A percentile compares a stretch with the other conserved stretches of the same genome.
Conservation (phyloP, 257 asterid species). For the Nicotiana sylvestris region DNA sequence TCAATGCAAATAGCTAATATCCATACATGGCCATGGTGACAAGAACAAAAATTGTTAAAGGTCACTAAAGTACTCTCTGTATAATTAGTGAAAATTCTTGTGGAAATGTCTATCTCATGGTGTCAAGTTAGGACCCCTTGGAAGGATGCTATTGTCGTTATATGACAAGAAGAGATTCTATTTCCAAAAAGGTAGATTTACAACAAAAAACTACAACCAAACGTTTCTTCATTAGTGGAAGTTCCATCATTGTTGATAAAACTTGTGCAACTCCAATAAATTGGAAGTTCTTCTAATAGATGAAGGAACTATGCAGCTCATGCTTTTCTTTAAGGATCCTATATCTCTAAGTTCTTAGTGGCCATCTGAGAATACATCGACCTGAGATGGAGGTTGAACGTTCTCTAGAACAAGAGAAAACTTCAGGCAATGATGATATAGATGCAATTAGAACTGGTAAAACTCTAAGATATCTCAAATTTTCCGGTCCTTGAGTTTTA, state of each 20-base stretch:
- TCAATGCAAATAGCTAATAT: not conserved
- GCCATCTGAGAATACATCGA: not conserved
- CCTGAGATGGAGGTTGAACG: not conserved
- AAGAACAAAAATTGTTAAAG: not conserved
- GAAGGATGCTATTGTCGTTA: not conserved
- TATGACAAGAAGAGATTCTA: not conserved
- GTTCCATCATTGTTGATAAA: not conserved
- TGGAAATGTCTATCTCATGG: not conserved
- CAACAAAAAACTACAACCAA: not conserved
- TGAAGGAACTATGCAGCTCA: not conserved
- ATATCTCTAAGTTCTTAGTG: not conserved
- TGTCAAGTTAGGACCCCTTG: not conserved
- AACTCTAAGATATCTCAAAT: not conserved
- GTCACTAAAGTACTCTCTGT: not conserved
- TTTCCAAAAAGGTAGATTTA: not conserved
- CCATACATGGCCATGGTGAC: not conserved
- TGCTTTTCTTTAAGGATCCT: not conserved
- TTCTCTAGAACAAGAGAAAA: slow-evolving; percentile 2
- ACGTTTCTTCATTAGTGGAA: not conserved
- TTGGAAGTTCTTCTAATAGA: not conserved
- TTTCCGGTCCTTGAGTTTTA: not conserved
- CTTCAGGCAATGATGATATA: slow-evolving; percentile 1
- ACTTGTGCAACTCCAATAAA: slow-evolving; percentile 4
- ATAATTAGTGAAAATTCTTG: not conserved
- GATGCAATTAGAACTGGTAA: slow-evolving; percentile 6